phyloP scores from a whole-genome alignment of 345 rosid genomes.

The Citrus maxima region DNA sequence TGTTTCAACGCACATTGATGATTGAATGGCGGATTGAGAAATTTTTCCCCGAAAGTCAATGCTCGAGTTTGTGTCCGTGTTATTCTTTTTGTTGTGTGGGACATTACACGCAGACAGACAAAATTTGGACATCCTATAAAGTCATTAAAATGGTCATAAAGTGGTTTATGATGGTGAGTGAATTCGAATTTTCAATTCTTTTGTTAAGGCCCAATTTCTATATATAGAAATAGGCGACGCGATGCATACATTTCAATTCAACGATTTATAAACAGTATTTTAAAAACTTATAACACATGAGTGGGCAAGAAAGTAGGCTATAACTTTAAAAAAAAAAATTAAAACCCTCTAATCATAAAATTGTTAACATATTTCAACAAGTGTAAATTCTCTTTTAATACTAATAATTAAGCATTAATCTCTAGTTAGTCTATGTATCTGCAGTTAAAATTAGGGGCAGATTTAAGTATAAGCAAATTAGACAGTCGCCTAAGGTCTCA shows the following conservation, averaged over 20 bases:
- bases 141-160: background rate
- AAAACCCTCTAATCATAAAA: no score
- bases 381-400: no score
- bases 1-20: background rate
- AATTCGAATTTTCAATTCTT: background rate
- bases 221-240: background rate
- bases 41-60: constrained; percentile 1
- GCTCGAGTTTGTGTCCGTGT: background rate
- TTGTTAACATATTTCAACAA: no score
- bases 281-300: no score
- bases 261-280: no score
- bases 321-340: no score
- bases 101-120: background rate
- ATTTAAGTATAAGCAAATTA: no score
- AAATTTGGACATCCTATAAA: background rate
- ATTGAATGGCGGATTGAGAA: background rate
- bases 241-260: no score
- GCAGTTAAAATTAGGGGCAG: no score
- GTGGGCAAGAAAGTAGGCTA: no score
- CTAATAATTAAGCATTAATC: no score
- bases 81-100: background rate
- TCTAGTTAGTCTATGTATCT: no score
- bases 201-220: background rate
- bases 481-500: rapidly evolving
- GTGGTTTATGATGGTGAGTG: background rate